These are phyloP conservation scores for Solanum lignicaule DNA, from an alignment of 257 asterid species.

Conservation along the genomic window DNA sequence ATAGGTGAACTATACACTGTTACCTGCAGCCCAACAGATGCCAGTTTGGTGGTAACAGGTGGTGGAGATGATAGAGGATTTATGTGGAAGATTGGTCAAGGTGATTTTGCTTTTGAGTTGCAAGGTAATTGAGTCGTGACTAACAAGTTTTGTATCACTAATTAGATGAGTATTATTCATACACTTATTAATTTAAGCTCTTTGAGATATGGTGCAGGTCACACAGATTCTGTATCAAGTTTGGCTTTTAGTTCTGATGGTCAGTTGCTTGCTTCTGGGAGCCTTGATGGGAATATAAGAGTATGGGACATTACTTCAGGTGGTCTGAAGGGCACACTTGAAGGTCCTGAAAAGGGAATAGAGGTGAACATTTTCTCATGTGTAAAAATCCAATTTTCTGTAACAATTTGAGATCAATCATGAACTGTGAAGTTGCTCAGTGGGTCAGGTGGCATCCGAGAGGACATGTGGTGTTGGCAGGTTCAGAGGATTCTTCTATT, in stretches of 20 bases:
- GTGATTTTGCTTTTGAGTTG: constrained; percentile 74
- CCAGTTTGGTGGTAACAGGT: constrained; percentile 81
- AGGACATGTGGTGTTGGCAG: constrained; percentile 81
- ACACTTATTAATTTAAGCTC: constrained; percentile 3
- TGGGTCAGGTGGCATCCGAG: constrained; percentile 96
- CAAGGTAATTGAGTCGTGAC: constrained; percentile 33
- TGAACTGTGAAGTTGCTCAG: constrained; percentile 32
- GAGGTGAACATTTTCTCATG: constrained; percentile 40
- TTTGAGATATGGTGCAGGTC: constrained; percentile 47
- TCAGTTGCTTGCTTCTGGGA: constrained; percentile 75
- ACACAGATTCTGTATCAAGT: constrained; percentile 65
- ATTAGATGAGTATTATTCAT: not conserved
- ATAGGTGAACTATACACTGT: constrained; percentile 71
- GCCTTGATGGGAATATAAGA: constrained; percentile 72
- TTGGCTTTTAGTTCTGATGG: constrained; percentile 84
- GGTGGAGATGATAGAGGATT: constrained; percentile 96
- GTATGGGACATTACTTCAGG: constrained; percentile 61
- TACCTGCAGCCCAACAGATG: constrained; percentile 79
- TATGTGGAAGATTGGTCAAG: constrained; percentile 63
- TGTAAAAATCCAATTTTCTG: not conserved
- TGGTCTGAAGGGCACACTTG: constrained; percentile 57
- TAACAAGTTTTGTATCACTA: not conserved
- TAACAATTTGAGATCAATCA: constrained; percentile 1
- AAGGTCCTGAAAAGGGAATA: constrained; percentile 78
- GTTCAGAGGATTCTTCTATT: constrained; percentile 76